phyloP scores from a whole-genome alignment of 768 basidiomycete species.

The Dictyophora rubrovolvata region DNA sequence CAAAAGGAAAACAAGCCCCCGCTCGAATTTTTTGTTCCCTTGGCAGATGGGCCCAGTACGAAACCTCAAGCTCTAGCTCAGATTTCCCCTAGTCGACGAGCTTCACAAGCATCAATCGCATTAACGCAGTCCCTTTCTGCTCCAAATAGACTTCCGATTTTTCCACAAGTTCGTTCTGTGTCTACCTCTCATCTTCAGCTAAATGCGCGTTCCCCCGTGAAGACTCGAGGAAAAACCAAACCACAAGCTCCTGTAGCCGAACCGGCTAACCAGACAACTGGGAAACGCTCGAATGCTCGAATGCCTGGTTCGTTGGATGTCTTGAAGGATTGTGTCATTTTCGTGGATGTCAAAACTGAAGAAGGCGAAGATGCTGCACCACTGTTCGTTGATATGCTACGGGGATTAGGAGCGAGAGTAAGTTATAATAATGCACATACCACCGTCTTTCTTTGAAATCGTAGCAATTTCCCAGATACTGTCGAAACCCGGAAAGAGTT shows the following conservation, averaged over 20 bases:
- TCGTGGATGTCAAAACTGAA: conserved; percentile 70
- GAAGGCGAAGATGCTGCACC: conserved; percentile 74
- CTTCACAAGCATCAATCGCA: conserved; percentile 48
- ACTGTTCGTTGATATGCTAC: conserved; percentile 77
- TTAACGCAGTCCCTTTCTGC: conserved; percentile 54
- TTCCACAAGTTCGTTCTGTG: conserved; percentile 2
- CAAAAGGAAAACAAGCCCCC: not conserved
- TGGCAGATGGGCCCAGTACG: not conserved
- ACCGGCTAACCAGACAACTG: not conserved
- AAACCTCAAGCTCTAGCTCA: not conserved
- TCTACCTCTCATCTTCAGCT: conserved; percentile 1
- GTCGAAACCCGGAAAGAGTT: conserved; percentile 54
- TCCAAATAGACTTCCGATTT: not conserved
- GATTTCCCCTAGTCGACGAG: conserved; percentile 26
- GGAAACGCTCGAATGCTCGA: conserved; percentile 8
- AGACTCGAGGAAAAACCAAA: conserved; percentile 12
- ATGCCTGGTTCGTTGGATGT: conserved; percentile 32
- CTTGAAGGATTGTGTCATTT: conserved; percentile 66
- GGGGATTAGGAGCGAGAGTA: conserved; percentile 72
- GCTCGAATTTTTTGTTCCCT: not conserved
- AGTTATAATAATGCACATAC: conserved; percentile 13
- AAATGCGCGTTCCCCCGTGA: conserved; percentile 2
- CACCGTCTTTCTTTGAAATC: not conserved
- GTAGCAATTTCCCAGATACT: conserved; percentile 38
- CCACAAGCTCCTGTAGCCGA: conserved; percentile 1